Evolutionary conservation across 352 stramenopile genomes (phyloP).

Genomic region (Globisporangium carolinianum): DNA sequence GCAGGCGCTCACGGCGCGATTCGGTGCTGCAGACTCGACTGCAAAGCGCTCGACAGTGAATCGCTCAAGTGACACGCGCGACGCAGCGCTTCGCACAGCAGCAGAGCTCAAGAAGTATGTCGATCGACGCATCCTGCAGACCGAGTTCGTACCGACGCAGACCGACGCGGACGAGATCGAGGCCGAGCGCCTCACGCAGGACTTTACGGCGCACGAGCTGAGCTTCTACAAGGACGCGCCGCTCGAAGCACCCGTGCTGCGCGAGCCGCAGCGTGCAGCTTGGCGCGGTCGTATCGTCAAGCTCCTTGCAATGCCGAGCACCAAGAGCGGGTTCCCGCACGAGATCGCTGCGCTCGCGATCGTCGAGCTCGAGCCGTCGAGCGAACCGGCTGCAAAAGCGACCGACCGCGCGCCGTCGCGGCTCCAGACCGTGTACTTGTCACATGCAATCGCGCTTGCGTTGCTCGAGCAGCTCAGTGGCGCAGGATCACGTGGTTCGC

Average conservation of each 20-base stretch:
- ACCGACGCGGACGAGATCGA: constrained; percentile 16
- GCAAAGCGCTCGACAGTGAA: background rate
- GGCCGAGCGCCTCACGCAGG: constrained; percentile 46
- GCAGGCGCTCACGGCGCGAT: constrained; percentile 10
- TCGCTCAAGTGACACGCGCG: constrained; percentile 11
- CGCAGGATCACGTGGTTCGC: background rate
- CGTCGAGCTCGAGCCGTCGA: constrained; percentile 15
- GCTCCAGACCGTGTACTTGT: constrained; percentile 37
- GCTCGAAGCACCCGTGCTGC: background rate
- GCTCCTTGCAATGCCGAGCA: constrained; percentile 18
- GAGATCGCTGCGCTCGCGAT: constrained; percentile 29
- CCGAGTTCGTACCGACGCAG: constrained; percentile 34
- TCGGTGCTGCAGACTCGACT: background rate
- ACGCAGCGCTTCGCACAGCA: constrained; percentile 4
- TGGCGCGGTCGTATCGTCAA: constrained; percentile 32
- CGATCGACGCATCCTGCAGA: constrained; percentile 31
- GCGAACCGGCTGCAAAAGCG: background rate
- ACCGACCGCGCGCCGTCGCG: constrained; percentile 6
- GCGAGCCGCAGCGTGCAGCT: constrained; percentile 12
- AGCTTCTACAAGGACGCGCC: constrained; percentile 11
- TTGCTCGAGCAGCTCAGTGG: constrained; percentile 10
- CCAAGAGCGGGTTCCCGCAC: constrained; percentile 15
- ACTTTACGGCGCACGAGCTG: constrained; percentile 25
- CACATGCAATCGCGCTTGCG: constrained; percentile 13
- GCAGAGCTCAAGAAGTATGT: constrained; percentile 38